Percentiles rank a stretch among this genome's conserved stretches.
These are phyloP conservation scores for Leccinellum rugosiceps DNA, from an alignment of 768 basidiomycete species.

Conservation along the genomic window DNA sequence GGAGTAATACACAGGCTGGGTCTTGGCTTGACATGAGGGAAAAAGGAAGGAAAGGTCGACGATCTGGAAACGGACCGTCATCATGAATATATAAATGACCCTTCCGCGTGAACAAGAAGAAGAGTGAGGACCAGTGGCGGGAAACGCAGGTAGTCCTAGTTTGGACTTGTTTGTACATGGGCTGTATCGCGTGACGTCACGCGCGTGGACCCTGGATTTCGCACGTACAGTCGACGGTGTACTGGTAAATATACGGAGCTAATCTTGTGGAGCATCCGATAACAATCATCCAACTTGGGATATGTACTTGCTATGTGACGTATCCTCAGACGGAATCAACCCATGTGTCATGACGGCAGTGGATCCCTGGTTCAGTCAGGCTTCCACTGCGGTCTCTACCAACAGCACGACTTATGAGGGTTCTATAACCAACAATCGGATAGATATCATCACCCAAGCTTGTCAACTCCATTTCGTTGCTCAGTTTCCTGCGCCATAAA, in stretches of 20 bases:
- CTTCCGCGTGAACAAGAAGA: slow-evolving; percentile 1
- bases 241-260: not conserved
- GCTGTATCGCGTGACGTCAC: slow-evolving; percentile 25
- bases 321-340: not conserved
- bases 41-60: not conserved
- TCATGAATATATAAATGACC: slow-evolving; percentile 8
- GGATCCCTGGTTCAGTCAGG: not conserved
- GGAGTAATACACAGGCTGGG: slow-evolving; percentile 47
- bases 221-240: not conserved
- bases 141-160: not conserved
- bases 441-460: not conserved
- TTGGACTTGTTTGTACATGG: slow-evolving; percentile 9
- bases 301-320: not conserved
- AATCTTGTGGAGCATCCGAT: not conserved
- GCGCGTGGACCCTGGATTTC: not conserved
- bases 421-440: not conserved
- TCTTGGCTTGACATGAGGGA: slow-evolving; percentile 10
- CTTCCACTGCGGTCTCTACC: not conserved
- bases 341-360: not conserved
- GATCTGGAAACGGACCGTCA: not conserved
- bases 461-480: not conserved
- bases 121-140: not conserved
- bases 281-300: not conserved
- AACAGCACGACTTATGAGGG: not conserved
- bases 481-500: not conserved